Conservation (phyloP, 2,329 filamentous ascomycete genomes). For the Fusarium austroafricanum region DNA sequence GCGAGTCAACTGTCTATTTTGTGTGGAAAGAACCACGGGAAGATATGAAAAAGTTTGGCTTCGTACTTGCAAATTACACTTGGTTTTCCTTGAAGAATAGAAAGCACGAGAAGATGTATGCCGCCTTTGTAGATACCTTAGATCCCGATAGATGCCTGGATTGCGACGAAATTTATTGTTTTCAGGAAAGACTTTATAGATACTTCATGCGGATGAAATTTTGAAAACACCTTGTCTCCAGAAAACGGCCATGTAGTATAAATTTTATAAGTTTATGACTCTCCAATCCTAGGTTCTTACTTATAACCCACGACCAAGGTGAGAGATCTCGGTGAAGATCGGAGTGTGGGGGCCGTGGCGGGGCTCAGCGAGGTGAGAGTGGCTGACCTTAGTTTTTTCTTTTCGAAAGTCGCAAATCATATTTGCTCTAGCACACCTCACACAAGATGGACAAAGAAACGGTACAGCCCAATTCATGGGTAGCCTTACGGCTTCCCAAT, state of each 20-base stretch:
- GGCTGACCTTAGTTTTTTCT: conserved; percentile 43
- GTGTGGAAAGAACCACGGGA: no score
- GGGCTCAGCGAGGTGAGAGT: conserved; percentile 50
- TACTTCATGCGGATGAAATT: no score
- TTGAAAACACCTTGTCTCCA: neutral
- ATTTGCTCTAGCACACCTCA: conserved; percentile 18
- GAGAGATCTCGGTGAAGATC: conserved; percentile 32
- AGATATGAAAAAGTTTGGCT: neutral
- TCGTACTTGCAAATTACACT: neutral
- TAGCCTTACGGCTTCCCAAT: conserved; percentile 69
- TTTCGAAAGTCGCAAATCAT: conserved; percentile 23
- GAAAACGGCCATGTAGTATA: no score
- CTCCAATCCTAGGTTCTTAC: no score
- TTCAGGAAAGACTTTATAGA: neutral
- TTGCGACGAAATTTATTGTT: neutral
- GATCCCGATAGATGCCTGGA: neutral
- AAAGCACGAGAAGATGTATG: neutral
- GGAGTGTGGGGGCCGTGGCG: conserved; percentile 33
- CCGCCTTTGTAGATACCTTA: neutral
- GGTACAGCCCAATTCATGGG: conserved; percentile 69
- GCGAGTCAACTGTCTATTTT: neutral
- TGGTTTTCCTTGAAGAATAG: neutral
- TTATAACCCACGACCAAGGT: neutral
- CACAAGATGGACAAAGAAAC: conserved; percentile 49
- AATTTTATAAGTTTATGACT: no score